phyloP scores from a whole-genome alignment of 176 grass and related monocot genomes.

The Bolboschoenus planiculmis region DNA sequence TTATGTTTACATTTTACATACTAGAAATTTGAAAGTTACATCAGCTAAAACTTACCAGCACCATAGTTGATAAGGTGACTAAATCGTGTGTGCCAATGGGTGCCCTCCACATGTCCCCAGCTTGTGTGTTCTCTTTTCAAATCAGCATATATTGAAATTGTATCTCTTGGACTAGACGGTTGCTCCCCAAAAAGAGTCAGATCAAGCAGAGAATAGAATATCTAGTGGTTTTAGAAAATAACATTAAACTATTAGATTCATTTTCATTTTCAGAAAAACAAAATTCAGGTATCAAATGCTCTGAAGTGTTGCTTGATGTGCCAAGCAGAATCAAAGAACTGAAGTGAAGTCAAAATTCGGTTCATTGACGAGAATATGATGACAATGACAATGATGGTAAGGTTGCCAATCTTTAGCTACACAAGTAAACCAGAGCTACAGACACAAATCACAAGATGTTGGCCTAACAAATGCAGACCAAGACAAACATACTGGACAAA shows the following conservation, averaged over 20 bases:
- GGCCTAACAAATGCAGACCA: background rate
- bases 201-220: slow-evolving; percentile 95
- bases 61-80: slow-evolving; percentile 89
- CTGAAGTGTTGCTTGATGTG: background rate
- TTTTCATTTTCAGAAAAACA: background rate
- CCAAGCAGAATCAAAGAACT: background rate
- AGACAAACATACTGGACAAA: background rate
- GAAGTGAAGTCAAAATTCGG: background rate
- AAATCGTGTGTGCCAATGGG: slow-evolving; percentile 77
- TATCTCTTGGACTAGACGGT: slow-evolving; percentile 47
- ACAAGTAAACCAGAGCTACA: background rate
- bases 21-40: background rate
- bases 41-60: slow-evolving; percentile 42
- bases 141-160: slow-evolving; percentile 61
- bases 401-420: background rate
- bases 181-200: slow-evolving; percentile 82
- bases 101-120: slow-evolving; percentile 73
- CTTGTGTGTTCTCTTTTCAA: slow-evolving; percentile 73
- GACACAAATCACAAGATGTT: background rate
- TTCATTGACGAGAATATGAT: background rate
- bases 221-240: slow-evolving; percentile 26
- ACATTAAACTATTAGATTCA: background rate
- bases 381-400: background rate
- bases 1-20: background rate
- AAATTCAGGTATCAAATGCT: background rate